These are phyloP conservation scores for Backusella luteola DNA, from an alignment of 192 early-diverging fungal species.

Conservation along the genomic window DNA sequence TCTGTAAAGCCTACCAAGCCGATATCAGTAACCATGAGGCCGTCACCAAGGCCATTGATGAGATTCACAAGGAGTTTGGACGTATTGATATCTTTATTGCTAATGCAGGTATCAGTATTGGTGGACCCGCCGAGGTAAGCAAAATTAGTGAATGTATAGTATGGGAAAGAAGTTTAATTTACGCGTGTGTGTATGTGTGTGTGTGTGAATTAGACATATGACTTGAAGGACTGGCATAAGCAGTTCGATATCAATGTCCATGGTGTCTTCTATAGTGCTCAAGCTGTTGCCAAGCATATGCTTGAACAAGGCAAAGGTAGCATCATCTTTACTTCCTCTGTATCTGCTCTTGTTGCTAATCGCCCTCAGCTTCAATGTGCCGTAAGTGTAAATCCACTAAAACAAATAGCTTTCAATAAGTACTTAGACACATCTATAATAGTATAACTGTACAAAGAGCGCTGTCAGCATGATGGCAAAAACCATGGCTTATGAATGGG, in stretches of 20 bases:
- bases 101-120: constrained; percentile 33
- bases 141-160: too few relatives aligned
- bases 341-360: constrained; percentile 33
- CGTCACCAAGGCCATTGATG: constrained; percentile 22
- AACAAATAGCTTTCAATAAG: background rate
- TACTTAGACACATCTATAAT: background rate
- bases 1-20: constrained; percentile 30
- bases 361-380: constrained; percentile 28
- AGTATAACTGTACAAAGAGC: constrained; percentile 34
- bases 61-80: constrained; percentile 32
- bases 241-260: constrained; percentile 37
- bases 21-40: constrained; percentile 24
- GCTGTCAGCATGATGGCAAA: constrained; percentile 31
- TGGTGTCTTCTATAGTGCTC: constrained; percentile 34
- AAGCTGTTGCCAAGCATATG: constrained; percentile 33
- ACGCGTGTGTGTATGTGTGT: too few relatives aligned
- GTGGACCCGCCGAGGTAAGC: constrained; percentile 28
- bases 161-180: too few relatives aligned
- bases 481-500: constrained; percentile 33
- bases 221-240: constrained; percentile 22
- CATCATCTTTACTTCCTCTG: constrained; percentile 32
- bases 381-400: constrained; percentile 15
- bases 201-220: constrained; percentile 20
- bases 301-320: constrained; percentile 23
- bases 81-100: constrained; percentile 36